Conservation (phyloP, 2,329 filamentous ascomycete species). For the Lecanicillium sp. region DNA sequence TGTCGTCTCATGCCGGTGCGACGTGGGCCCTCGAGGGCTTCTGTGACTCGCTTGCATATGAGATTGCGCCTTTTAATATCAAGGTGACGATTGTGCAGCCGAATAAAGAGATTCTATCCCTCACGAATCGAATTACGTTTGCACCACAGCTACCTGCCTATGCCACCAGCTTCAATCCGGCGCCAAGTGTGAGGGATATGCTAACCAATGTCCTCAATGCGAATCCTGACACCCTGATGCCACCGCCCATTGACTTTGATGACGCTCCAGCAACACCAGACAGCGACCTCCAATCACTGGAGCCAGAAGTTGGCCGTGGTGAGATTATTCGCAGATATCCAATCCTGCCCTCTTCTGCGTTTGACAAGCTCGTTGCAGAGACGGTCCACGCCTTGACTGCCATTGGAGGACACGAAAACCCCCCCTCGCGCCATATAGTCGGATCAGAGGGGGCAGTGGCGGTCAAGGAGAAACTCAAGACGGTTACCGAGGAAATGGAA, state of each 20-base stretch:
- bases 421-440: conserved; percentile 87
- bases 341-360: conserved; percentile 56
- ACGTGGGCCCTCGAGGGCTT: conserved; percentile 95
- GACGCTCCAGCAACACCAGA: conserved; percentile 22
- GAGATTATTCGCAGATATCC: conserved; percentile 63
- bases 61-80: conserved; percentile 94
- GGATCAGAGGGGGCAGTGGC: conserved; percentile 79
- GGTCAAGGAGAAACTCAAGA: conserved; percentile 94
- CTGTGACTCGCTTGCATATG: conserved; percentile 90
- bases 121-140: conserved; percentile 81
- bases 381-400: conserved; percentile 86
- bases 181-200: conserved; percentile 76
- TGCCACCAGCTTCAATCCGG: conserved; percentile 37
- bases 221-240: conserved; percentile 55
- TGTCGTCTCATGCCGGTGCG: conserved; percentile 84
- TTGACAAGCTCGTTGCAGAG: conserved; percentile 71
- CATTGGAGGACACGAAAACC: conserved; percentile 93
- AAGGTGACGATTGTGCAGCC: conserved; percentile 94
- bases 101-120: conserved; percentile 80
- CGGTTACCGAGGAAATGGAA: conserved; percentile 89
- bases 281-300: conserved; percentile 18
- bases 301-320: conserved; percentile 24
- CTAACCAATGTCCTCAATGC: conserved; percentile 70
- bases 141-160: conserved; percentile 63
- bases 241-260: conserved; percentile 17